Evolutionary conservation across 805 yeast species (phyloP).

Genomic region (Metschnikowia noctiluminum): DNA sequence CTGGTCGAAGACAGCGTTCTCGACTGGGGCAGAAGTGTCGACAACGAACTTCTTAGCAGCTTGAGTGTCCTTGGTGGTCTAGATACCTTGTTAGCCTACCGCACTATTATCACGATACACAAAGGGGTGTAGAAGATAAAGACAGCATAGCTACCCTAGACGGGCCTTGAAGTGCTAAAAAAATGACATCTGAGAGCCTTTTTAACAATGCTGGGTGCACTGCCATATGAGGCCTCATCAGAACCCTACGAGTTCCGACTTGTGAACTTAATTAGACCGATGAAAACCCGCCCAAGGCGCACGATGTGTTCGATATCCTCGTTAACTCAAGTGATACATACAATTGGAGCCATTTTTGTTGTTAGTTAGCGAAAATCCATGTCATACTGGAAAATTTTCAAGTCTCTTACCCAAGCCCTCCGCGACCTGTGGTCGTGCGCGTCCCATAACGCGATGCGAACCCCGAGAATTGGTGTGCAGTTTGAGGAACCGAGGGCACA

Average conservation of each 20-base stretch:
- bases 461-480: too few relatives aligned
- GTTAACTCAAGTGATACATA: constrained; percentile 47
- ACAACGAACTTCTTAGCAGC: constrained; percentile 87
- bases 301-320: constrained; percentile 29
- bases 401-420: not conserved
- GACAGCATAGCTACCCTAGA: constrained; percentile 50
- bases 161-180: constrained; percentile 31
- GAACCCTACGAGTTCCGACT: not conserved
- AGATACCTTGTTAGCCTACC: constrained; percentile 68
- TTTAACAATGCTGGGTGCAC: constrained; percentile 8
- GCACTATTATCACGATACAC: constrained; percentile 43
- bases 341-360: constrained; percentile 83
- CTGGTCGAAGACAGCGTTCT: constrained; percentile 96
- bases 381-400: constrained; percentile 6
- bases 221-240: constrained; percentile 6
- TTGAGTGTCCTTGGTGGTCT: constrained; percentile 71
- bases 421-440: constrained; percentile 7
- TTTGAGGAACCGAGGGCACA: constrained; percentile 4
- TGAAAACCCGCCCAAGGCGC: constrained; percentile 34
- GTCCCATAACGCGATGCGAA: not conserved
- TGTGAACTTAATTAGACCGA: constrained; percentile 9
- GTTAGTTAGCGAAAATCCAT: constrained; percentile 10
- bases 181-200: constrained; percentile 7
- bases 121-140: constrained; percentile 23
- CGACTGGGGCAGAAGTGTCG: constrained; percentile 96